These are phyloP conservation scores for Colletotrichum abscissum DNA, from an alignment of 2,329 filamentous ascomycete genomes.

Conservation along the genomic window DNA sequence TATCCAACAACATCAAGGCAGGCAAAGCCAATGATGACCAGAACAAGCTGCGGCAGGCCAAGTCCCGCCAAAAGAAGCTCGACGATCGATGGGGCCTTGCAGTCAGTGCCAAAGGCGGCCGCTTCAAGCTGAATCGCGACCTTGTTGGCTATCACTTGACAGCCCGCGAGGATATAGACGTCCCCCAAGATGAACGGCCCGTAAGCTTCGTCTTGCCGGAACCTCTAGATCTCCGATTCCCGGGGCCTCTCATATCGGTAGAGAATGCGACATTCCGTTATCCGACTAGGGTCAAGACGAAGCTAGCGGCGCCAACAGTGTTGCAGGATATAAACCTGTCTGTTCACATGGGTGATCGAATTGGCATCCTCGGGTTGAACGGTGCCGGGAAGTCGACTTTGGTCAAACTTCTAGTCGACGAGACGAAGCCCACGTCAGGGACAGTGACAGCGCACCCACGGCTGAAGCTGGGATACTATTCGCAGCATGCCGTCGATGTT, in stretches of 20 bases:
- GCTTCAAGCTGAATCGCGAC: conserved; percentile 86
- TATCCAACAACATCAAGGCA: conserved; percentile 78
- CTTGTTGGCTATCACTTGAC: conserved; percentile 70
- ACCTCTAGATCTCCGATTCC: conserved; percentile 78
- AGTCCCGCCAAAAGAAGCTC: conserved; percentile 85
- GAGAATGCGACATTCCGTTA: conserved; percentile 79
- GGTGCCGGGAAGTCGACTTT: conserved; percentile 86
- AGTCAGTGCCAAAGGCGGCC: conserved; percentile 75
- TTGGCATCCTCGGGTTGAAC: conserved; percentile 83
- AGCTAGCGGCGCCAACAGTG: conserved; percentile 53
- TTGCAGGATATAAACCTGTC: conserved; percentile 75
- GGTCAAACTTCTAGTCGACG: conserved; percentile 75
- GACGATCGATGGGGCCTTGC: conserved; percentile 85
- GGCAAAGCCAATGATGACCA: conserved; percentile 84
- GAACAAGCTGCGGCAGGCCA: conserved; percentile 87
- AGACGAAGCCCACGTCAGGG: conserved; percentile 68
- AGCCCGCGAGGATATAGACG: conserved; percentile 75
- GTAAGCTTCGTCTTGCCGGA: conserved; percentile 69
- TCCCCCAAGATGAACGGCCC: conserved; percentile 71
- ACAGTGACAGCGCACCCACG: conserved; percentile 74
- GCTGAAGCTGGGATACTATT: conserved; percentile 79
- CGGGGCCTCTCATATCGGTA: conserved; percentile 77
- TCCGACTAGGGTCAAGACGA: conserved; percentile 42
- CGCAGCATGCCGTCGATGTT: conserved; percentile 80
- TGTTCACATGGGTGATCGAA: conserved; percentile 77